Evolutionary conservation across 2,329 filamentous ascomycete genomes (phyloP).

Genomic region (Colletotrichum liriopes): DNA sequence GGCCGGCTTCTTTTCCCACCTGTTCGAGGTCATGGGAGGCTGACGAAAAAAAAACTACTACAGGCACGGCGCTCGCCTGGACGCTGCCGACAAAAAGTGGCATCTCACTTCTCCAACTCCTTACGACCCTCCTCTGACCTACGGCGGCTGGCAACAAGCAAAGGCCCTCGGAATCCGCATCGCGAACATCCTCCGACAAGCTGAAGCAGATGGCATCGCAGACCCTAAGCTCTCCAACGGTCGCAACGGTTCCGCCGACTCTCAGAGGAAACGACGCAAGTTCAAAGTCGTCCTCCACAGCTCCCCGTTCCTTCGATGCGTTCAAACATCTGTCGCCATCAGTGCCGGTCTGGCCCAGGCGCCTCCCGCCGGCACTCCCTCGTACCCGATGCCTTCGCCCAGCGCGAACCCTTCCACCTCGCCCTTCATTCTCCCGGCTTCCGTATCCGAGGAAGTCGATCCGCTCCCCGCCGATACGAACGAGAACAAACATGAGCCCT

Average conservation of each 20-base stretch:
- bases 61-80: slow-evolving; percentile 91
- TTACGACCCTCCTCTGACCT: slow-evolving; percentile 95
- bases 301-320: slow-evolving; percentile 93
- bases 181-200: slow-evolving; percentile 76
- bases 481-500: slow-evolving; percentile 21
- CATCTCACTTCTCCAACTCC: slow-evolving; percentile 92
- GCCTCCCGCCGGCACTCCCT: slow-evolving; percentile 50
- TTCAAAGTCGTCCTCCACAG: slow-evolving; percentile 90
- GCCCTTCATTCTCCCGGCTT: slow-evolving; percentile 35
- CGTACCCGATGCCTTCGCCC: slow-evolving; percentile 53
- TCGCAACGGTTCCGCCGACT: slow-evolving; percentile 44
- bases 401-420: slow-evolving; percentile 40
- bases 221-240: slow-evolving; percentile 43
- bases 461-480: slow-evolving; percentile 40
- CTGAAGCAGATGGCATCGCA: slow-evolving; percentile 60
- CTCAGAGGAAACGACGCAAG: slow-evolving; percentile 66
- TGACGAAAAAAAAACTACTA: slow-evolving; percentile 11
- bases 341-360: slow-evolving; percentile 86
- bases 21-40: neutral
- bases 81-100: slow-evolving; percentile 96
- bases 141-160: slow-evolving; percentile 92
- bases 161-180: slow-evolving; percentile 88
- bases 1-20: slow-evolving; percentile 29
- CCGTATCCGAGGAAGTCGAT: slow-evolving; percentile 31
- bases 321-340: slow-evolving; percentile 93